Base-by-base conservation (phyloP, 495 filamentous ascomycete species). In the Penicillium macrosclerotiorum region DNA sequence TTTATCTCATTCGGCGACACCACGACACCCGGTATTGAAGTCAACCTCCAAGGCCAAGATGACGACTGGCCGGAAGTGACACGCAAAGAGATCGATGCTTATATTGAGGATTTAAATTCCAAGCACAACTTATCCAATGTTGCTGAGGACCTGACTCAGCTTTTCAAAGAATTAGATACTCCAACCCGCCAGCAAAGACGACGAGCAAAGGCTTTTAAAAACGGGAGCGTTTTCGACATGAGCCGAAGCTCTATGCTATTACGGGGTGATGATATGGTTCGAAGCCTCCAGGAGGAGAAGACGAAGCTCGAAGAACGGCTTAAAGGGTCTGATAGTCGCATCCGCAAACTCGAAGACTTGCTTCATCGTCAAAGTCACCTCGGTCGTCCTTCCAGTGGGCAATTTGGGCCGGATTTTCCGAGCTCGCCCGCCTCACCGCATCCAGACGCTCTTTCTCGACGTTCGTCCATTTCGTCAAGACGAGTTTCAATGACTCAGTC, bases 261-360 rank as follows among this genome's bases (percentile, higher is more conserved):
- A 6, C 79, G 86, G 26, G 87, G 84, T 14, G 89, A 96, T 52
- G 89, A 92, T 50, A 88, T 95, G 42, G 72, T 89, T 19, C 71
- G 74, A 27, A 79, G 75, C 18, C 55, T 96, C 12, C 82, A 84
- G 51, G 85, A 87, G 22, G 88, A 91, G 32, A 96, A 96, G 55
- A 64, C 73, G 8, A 87, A 86, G 57, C 60, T 91, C 13, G 83
- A 96, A 65, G 86, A 86, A 47, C 84, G 85, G 57, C 65, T 96
- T 22, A 91, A 83, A 63, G 88, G 88, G 8, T 89, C 90, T 19
- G 91, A 96, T 54, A 95, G 90, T 54, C 85, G 94, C 16, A 83
- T 97, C 33, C 80, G 93, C 12, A 90, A 93, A 50, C 69, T 99
- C 1, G 93, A 99, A 68, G 94, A 96, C 58, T 69, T 99, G 8